Conservation (phyloP, 495 filamentous ascomycete species). For the Xylaria palmicola region DNA sequence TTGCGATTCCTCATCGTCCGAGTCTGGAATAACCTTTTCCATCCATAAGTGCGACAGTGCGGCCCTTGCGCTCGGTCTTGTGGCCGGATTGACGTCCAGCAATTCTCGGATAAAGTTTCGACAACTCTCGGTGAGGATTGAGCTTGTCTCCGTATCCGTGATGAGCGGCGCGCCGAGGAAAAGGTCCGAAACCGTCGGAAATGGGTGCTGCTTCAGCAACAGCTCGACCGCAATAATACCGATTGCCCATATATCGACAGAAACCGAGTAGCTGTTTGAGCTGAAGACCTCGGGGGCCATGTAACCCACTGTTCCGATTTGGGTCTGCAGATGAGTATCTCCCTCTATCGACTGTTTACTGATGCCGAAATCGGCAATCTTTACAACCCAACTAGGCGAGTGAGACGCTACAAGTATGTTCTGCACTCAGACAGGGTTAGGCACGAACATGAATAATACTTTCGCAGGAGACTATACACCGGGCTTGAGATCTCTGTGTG, state of each 20-base stretch:
- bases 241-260: conserved; percentile 11
- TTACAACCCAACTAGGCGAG: conserved; percentile 41
- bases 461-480: conserved; percentile 2
- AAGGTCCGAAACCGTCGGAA: not conserved
- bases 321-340: conserved; percentile 24
- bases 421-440: conserved; percentile 6
- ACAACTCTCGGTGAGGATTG: not conserved
- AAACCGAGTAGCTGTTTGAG: not conserved
- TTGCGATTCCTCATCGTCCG: conserved; percentile 4
- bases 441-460: not conserved
- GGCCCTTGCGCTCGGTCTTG: not conserved
- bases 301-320: conserved; percentile 33
- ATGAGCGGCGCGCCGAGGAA: not conserved
- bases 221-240: conserved; percentile 2
- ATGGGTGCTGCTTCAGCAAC: not conserved
- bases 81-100: not conserved
- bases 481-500: conserved; percentile 55
- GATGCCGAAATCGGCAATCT: conserved; percentile 55
- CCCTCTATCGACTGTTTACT: conserved; percentile 35
- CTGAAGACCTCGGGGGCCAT: conserved; percentile 38
- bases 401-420: conserved; percentile 19
- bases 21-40: not conserved
- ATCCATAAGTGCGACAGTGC: not conserved
- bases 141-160: not conserved
- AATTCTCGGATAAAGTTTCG: not conserved